A percentile compares a stretch with the other conserved stretches of the same genome.
These are phyloP conservation scores for Globisporangium echinulatum DNA, from an alignment of 352 stramenopile genomes.

Conservation along the genomic window DNA sequence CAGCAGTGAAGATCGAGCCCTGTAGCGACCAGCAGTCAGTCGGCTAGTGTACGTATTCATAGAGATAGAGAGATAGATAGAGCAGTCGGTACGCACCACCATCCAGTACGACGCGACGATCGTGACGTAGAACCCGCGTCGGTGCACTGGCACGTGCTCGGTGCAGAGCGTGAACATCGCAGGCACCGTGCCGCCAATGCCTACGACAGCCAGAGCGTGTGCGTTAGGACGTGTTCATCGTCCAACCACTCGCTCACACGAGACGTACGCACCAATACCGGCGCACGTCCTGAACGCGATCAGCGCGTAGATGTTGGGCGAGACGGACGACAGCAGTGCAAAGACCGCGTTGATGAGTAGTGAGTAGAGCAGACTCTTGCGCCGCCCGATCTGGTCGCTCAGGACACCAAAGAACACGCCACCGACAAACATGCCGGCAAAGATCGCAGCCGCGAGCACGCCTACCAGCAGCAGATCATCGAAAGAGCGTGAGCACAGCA, in stretches of 20 bases:
- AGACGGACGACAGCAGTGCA: conserved; percentile 63
- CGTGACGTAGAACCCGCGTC: conserved; percentile 79
- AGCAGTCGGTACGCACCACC: conserved; percentile 37
- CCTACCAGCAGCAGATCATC: conserved; percentile 23
- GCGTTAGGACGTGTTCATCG: no score
- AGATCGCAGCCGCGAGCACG: conserved; percentile 80
- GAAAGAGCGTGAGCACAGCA: background rate
- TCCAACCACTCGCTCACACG: no score
- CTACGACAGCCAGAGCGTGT: conserved; percentile 21
- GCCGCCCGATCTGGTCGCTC: conserved; percentile 72
- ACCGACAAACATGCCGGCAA: conserved; percentile 87
- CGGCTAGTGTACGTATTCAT: background rate
- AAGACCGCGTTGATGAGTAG: conserved; percentile 79
- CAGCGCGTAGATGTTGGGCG: conserved; percentile 54
- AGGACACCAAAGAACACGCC: conserved; percentile 70
- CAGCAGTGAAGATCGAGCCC: conserved; percentile 82
- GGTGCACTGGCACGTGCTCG: conserved; percentile 75
- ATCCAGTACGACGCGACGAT: conserved; percentile 90
- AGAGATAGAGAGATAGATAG: background rate
- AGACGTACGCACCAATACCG: conserved; percentile 35
- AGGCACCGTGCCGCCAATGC: conserved; percentile 84
- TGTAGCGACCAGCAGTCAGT: conserved; percentile 8
- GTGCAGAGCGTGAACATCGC: conserved; percentile 83
- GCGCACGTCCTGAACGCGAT: conserved; percentile 57
- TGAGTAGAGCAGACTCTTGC: conserved; percentile 64